Conservation (phyloP, 2,329 filamentous ascomycete species). For the Plenodomus lindquistii region DNA sequence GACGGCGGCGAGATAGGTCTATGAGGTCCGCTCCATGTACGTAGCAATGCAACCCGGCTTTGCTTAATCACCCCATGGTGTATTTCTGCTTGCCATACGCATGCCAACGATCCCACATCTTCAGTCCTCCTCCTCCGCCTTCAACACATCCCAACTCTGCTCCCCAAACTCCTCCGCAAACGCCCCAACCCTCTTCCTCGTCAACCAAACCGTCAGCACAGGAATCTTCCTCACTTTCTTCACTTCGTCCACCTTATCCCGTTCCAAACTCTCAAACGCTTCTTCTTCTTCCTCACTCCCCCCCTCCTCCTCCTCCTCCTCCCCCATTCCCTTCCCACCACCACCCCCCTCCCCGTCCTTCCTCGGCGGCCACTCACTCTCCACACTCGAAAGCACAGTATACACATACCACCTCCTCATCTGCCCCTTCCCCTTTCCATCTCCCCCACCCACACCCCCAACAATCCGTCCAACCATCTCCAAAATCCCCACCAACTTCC, state of each 20-base stretch:
- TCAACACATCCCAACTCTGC: slow-evolving; percentile 12
- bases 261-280: slow-evolving; percentile 17
- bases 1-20: too few species aligned
- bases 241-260: slow-evolving; percentile 1
- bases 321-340: too few species aligned
- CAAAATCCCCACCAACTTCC: slow-evolving; percentile 25
- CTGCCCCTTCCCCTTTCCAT: neutral
- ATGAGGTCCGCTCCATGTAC: too few species aligned
- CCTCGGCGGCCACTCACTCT: slow-evolving; percentile 3
- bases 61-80: too few species aligned
- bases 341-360: neutral
- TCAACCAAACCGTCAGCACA: slow-evolving; percentile 28
- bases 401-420: slow-evolving; percentile 23
- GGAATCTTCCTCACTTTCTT: slow-evolving; percentile 14
- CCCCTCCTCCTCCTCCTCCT: neutral
- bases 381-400: slow-evolving; percentile 17
- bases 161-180: slow-evolving; percentile 25
- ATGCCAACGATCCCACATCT: too few species aligned
- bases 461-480: slow-evolving; percentile 23
- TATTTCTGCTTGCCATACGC: too few species aligned
- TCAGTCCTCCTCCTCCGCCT: slow-evolving; percentile 3
- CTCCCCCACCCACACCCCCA: neutral
- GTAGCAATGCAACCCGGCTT: too few species aligned
- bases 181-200: slow-evolving; percentile 14
- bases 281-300: slow-evolving; percentile 10